A percentile compares a stretch with the other conserved stretches of the same genome.
Conservation (phyloP, 2,329 filamentous ascomycete species). For the Ceratocystis huliohia region DNA sequence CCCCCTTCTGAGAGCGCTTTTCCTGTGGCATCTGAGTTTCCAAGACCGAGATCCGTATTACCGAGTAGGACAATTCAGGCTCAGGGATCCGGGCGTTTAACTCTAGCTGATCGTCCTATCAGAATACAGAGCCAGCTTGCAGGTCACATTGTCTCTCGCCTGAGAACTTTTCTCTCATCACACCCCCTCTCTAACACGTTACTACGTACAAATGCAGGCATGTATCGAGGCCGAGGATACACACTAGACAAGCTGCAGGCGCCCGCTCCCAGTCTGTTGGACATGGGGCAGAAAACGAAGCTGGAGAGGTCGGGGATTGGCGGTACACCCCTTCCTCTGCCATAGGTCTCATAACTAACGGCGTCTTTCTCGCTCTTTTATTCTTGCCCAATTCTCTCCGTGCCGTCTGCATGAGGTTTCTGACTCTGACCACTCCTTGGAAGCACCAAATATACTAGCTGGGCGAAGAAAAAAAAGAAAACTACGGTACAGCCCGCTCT, state of each 20-base stretch:
- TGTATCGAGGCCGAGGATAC: slow-evolving; percentile 7
- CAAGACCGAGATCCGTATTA: neutral
- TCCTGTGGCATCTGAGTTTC: neutral
- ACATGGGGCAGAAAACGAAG: neutral
- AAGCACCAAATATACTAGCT: neutral
- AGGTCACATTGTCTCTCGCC: slow-evolving; percentile 5
- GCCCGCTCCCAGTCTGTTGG: neutral
- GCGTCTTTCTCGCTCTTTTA: neutral
- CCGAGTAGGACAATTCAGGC: slow-evolving; percentile 3
- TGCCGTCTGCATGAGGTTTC: slow-evolving; percentile 24
- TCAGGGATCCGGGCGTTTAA: slow-evolving; percentile 14
- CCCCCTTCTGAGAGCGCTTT: neutral
- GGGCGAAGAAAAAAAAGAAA: slow-evolving; percentile 5
- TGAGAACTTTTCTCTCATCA: neutral
- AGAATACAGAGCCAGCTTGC: neutral
- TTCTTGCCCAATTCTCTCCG: slow-evolving; percentile 26
- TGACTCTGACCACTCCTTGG: neutral
- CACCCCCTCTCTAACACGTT: neutral
- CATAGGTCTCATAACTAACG: slow-evolving; percentile 4
- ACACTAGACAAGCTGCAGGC: neutral
- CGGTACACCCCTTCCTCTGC: neutral
- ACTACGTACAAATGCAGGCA: neutral
- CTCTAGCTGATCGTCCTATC: slow-evolving; percentile 7
- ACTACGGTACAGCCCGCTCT: slow-evolving; percentile 2
- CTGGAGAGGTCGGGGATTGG: slow-evolving; percentile 6